These are phyloP conservation scores for Chlorella ohadii DNA, from an alignment of 139 green algal genomes.

Conservation along the genomic window DNA sequence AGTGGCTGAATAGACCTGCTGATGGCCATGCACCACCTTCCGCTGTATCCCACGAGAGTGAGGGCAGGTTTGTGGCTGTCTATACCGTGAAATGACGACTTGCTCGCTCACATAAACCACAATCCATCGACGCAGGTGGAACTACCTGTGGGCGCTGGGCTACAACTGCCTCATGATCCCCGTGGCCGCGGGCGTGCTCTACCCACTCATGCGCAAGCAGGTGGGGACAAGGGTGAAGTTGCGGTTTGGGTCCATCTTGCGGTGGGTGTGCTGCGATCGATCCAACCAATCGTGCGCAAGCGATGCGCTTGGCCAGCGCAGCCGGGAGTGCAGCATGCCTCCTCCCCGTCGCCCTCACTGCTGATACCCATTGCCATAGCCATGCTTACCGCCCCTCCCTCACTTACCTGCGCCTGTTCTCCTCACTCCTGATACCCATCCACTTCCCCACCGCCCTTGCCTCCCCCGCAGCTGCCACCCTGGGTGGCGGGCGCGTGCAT, in stretches of 20 bases:
- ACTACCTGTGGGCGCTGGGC: slow-evolving; percentile 95
- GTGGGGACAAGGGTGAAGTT: neutral
- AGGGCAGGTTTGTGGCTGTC: no score
- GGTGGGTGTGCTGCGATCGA: no score
- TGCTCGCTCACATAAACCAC: no score
- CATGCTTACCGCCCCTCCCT: no score
- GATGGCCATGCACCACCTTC: no score
- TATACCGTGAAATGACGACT: no score
- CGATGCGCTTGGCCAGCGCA: no score
- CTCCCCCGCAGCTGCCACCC: slow-evolving; percentile 82
- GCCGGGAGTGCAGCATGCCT: no score
- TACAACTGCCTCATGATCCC: slow-evolving; percentile 96
- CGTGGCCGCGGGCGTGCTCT: slow-evolving; percentile 79
- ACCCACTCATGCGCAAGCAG: slow-evolving; percentile 53
- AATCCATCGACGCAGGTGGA: slow-evolving; percentile 67
- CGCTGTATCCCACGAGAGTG: no score
- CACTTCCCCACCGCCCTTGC: neutral
- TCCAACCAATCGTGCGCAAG: no score
- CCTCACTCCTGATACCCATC: slow-evolving; percentile 36
- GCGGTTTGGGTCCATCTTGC: no score
- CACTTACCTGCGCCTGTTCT: neutral
- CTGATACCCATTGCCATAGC: slow-evolving; percentile 38
- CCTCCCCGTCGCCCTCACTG: neutral
- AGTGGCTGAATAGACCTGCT: no score
- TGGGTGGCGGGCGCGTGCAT: slow-evolving; percentile 94